These are phyloP conservation scores for Fusarium chlamydosporum DNA, from an alignment of 2,329 filamentous ascomycete genomes.

Conservation along the genomic window DNA sequence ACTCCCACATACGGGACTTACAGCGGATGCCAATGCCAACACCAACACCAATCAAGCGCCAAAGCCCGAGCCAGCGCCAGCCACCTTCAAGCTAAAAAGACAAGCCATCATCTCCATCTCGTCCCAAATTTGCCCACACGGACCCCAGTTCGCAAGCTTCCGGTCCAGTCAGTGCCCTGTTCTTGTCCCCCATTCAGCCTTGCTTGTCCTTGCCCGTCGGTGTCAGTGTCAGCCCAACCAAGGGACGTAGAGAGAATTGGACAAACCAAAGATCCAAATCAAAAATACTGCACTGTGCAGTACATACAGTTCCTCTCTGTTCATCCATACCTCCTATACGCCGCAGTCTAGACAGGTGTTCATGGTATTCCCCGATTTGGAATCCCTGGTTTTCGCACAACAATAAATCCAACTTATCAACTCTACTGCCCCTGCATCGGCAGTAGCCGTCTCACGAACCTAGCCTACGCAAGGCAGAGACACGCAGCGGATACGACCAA, in stretches of 20 bases:
- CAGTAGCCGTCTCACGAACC: conserved; percentile 43
- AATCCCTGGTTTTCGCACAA: conserved; percentile 35
- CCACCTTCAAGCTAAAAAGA: conserved; percentile 41
- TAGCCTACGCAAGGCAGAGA: conserved; percentile 47
- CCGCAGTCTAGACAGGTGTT: conserved; percentile 17
- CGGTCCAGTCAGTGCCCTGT: conserved; percentile 39
- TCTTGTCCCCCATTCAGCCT: conserved; percentile 45
- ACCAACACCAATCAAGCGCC: conserved; percentile 38
- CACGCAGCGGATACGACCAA: conserved; percentile 46
- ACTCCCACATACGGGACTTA: background rate
- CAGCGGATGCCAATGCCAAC: conserved; percentile 31
- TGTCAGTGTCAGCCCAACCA: conserved; percentile 44
- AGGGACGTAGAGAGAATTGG: conserved; percentile 32
- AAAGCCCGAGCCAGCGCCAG: conserved; percentile 31
- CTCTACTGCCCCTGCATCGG: conserved; percentile 48
- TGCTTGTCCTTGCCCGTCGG: conserved; percentile 38
- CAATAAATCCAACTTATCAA: conserved; percentile 34
- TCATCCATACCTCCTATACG: conserved; percentile 5
- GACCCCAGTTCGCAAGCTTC: conserved; percentile 38
- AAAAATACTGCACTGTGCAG: conserved; percentile 11
- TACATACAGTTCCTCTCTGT: conserved; percentile 16
- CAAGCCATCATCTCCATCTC: conserved; percentile 36
- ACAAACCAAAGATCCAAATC: conserved; percentile 32
- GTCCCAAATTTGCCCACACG: conserved; percentile 36
- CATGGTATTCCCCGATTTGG: conserved; percentile 19